Percentiles rank a stretch among this genome's conserved stretches.
Evolutionary conservation across 768 basidiomycete species (phyloP).

Genomic region (Podaxis sp.): DNA sequence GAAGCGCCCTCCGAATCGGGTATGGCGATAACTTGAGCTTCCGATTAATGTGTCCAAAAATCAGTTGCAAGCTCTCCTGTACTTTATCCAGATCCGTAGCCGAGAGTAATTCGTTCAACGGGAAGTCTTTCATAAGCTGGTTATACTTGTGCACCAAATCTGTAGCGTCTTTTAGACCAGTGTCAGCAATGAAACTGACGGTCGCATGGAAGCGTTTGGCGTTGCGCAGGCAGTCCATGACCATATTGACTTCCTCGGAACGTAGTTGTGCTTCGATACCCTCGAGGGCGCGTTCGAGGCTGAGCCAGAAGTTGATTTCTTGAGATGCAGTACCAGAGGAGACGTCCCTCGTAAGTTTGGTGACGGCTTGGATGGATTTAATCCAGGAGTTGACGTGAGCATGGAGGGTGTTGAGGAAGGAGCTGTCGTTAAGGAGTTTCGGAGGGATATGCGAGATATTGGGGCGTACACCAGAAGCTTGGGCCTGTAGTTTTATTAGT

Average conservation of each 20-base stretch:
- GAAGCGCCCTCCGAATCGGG: slow-evolving; percentile 91
- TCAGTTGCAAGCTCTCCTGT: slow-evolving; percentile 79
- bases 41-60: slow-evolving; percentile 92
- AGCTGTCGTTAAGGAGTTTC: slow-evolving; percentile 76
- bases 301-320: slow-evolving; percentile 99
- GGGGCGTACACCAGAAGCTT: slow-evolving; percentile 52
- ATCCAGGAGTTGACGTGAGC: slow-evolving; percentile 97
- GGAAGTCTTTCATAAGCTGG: slow-evolving; percentile 98
- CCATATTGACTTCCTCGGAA: slow-evolving; percentile 89
- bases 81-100: slow-evolving; percentile 96
- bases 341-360: slow-evolving; percentile 93
- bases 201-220: slow-evolving; percentile 97
- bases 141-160: slow-evolving; percentile 98
- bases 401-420: slow-evolving; percentile 92
- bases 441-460: slow-evolving; percentile 72
- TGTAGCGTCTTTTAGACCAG: slow-evolving; percentile 90
- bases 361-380: slow-evolving; percentile 95
- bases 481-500: slow-evolving; percentile 27
- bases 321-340: slow-evolving; percentile 94
- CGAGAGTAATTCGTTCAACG: slow-evolving; percentile 92
- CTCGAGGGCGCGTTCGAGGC: slow-evolving; percentile 89
- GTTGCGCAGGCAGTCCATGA: slow-evolving; percentile 90
- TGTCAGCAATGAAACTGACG: slow-evolving; percentile 96
- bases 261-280: slow-evolving; percentile 88
- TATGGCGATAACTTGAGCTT: slow-evolving; percentile 96